Evolutionary conservation across 1,284 basidiomycete genomes (phyloP), one percentile per base, ranked within the genome.

Genomic region (Stereum hirsutum): DNA sequence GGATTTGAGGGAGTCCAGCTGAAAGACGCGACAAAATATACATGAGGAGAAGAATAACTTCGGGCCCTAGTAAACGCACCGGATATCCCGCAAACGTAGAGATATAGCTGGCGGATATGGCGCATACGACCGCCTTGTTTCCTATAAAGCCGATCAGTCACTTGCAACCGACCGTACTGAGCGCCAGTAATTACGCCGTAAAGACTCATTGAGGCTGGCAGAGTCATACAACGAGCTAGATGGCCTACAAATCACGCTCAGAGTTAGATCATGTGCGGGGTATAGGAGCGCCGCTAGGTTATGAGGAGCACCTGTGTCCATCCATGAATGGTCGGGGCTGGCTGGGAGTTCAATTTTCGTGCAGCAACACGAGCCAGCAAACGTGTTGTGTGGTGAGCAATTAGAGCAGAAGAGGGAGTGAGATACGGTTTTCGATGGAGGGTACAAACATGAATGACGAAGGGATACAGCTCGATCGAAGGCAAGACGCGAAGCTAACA

Each of bases 1-100:
- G 42, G 89, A 92, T 65, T 93, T 95, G 62, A 95, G 75, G 45
- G 89, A 92, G 61, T 96, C 92, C 64, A 96, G 70, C 76, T 78
- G 48, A 14, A 7, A 30, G 19, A 33, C 27, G 21, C 32, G 32
- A 24, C 32, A 37, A 43, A 32, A 30, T 40, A 32, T 8, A 14
- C 5, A 15, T 25, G 14, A 14, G 2, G 24, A 10, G 17, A 17
- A 41, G 39, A 15, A 34, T 7, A 25, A 4, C 17, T 24, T 15
- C 3, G 19, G 7, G 12, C 21, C 24, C 8, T 12, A 8, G 20
- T 7, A 28, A 4, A 59, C 80, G 51, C 51, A 87, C 84, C 46
- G 87, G 86, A 60, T 89, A 89, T 43, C 86, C 86, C 49, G 81
- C 83, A 54, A 89, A 74, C 20, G 87, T 89, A 36, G 86, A 88